phyloP scores from a whole-genome alignment of 1,284 basidiomycete species.

The Ganoderma lingzhi region DNA sequence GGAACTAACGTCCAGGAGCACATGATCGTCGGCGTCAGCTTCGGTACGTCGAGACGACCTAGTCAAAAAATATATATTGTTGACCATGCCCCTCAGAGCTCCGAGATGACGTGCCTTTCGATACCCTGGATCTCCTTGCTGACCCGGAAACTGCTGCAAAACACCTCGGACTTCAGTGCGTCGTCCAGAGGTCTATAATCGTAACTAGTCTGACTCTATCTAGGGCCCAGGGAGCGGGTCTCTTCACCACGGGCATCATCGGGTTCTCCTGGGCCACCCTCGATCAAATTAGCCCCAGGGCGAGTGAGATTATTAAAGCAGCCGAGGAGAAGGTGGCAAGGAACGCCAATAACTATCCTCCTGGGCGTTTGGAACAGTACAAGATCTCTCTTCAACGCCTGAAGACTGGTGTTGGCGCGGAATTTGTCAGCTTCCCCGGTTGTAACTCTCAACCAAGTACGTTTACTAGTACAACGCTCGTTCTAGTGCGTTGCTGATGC shows the following conservation, averaged over 20 bases:
- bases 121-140: slow-evolving; percentile 43
- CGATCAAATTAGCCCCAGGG: slow-evolving; percentile 32
- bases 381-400: slow-evolving; percentile 44
- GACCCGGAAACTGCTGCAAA: slow-evolving; percentile 39
- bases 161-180: slow-evolving; percentile 45
- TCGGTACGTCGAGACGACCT: slow-evolving; percentile 29
- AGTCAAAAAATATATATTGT: not conserved
- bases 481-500: not conserved
- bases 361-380: slow-evolving; percentile 46
- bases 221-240: slow-evolving; percentile 38
- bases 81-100: slow-evolving; percentile 35
- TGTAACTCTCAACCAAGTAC: slow-evolving; percentile 38
- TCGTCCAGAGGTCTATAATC: not conserved
- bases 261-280: slow-evolving; percentile 40
- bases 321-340: slow-evolving; percentile 38
- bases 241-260: slow-evolving; percentile 40
- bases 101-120: slow-evolving; percentile 38
- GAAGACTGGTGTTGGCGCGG: slow-evolving; percentile 37
- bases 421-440: slow-evolving; percentile 40
- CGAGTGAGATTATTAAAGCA: slow-evolving; percentile 37
- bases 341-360: slow-evolving; percentile 37
- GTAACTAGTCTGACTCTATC: not conserved
- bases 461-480: slow-evolving; percentile 11
- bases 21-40: slow-evolving; percentile 37
- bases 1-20: slow-evolving; percentile 63